phyloP scores from a whole-genome alignment of 1,284 basidiomycete species.

The Earliella scabrosa region DNA sequence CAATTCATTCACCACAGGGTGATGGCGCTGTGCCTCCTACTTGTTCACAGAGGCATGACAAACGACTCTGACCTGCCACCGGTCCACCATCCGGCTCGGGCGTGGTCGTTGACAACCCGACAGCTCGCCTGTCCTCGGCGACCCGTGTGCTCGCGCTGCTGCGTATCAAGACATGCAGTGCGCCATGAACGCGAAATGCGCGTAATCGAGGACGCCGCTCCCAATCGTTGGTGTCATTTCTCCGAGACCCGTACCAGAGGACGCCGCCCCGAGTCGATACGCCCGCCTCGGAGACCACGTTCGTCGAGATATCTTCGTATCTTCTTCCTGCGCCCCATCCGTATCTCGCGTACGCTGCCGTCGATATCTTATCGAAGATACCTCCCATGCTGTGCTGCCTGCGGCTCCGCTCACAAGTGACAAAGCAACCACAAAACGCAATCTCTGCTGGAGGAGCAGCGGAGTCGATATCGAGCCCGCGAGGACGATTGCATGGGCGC shows the following conservation, averaged over 20 bases:
- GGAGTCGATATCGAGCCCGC: not conserved
- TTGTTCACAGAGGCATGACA: not conserved
- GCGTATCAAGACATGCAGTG: not conserved
- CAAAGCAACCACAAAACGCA: not conserved
- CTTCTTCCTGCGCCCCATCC: too few relatives aligned
- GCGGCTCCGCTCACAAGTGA: not conserved
- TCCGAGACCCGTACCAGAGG: not conserved
- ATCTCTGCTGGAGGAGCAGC: not conserved
- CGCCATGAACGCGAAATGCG: not conserved
- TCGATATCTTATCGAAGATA: too few relatives aligned
- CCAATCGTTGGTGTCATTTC: not conserved
- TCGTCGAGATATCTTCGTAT: too few relatives aligned
- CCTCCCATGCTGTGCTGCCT: too few relatives aligned
- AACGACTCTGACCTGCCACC: too few relatives aligned
- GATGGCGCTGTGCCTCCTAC: too few relatives aligned
- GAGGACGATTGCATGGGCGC: conserved; percentile 5
- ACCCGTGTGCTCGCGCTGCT: not conserved
- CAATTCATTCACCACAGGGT: too few relatives aligned
- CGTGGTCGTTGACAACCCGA: not conserved
- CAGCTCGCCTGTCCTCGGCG: not conserved
- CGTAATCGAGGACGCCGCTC: not conserved
- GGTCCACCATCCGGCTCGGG: too few relatives aligned
- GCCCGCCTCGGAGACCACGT: too few relatives aligned
- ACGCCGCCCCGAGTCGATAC: too few relatives aligned
- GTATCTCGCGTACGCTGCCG: too few relatives aligned